Percentiles rank a stretch among this genome's conserved stretches.
phyloP scores from a whole-genome alignment of 805 yeast genomes.

The Kodamaea hsintzibuensis region DNA sequence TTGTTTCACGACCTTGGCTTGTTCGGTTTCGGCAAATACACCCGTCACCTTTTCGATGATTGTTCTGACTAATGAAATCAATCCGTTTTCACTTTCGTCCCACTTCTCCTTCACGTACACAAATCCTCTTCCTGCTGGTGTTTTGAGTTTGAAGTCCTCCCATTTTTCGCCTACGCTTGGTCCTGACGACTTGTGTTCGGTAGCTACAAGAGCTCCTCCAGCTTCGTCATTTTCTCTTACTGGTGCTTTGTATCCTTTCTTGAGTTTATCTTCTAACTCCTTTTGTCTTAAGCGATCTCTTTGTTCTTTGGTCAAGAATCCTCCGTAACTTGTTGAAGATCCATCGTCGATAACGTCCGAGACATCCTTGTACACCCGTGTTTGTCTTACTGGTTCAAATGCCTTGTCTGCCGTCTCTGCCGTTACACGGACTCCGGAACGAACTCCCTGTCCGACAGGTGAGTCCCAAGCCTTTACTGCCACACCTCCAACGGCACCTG shows the following conservation, averaged over 20 bases:
- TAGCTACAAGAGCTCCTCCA: conserved; percentile 78
- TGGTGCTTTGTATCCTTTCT: conserved; percentile 62
- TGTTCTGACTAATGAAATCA: conserved; percentile 78
- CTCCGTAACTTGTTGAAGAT: conserved; percentile 86
- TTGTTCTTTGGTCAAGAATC: conserved; percentile 81
- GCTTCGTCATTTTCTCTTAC: conserved; percentile 80
- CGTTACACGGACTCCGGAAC: conserved; percentile 77
- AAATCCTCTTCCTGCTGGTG: conserved; percentile 66
- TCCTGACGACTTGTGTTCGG: conserved; percentile 75
- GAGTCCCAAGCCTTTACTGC: conserved; percentile 97
- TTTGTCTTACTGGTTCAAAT: conserved; percentile 89
- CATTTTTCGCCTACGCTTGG: conserved; percentile 65
- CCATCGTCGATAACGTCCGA: conserved; percentile 90
- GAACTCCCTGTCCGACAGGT: conserved; percentile 84
- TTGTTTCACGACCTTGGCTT: conserved; percentile 84
- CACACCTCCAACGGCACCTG: conserved; percentile 88
- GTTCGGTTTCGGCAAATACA: conserved; percentile 93
- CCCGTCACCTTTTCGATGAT: conserved; percentile 79
- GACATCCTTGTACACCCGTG: conserved; percentile 86
- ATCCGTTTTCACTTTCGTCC: conserved; percentile 94
- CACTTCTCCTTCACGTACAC: conserved; percentile 66
- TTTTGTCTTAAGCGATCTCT: conserved; percentile 66
- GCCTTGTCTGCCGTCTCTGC: conserved; percentile 87
- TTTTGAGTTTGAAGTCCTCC: conserved; percentile 64
- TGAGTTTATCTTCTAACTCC: conserved; percentile 53